phyloP scores from a whole-genome alignment of 129 eudicot genomes.

The Silybum marianum region DNA sequence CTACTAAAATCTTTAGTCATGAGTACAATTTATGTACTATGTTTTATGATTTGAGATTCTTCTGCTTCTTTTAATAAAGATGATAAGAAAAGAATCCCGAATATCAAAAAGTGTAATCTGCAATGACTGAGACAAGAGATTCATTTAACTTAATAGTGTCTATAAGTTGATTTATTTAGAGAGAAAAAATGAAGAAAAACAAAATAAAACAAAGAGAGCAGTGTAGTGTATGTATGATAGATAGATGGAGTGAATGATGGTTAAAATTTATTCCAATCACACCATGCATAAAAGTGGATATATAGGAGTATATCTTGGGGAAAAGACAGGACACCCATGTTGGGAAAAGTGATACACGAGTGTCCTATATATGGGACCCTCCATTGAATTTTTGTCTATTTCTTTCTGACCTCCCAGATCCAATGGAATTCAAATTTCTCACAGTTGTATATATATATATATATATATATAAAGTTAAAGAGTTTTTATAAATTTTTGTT shows the following conservation, averaged over 20 bases:
- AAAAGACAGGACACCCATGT: conserved; percentile 48
- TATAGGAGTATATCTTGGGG: conserved; percentile 34
- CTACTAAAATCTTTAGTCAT: conserved; percentile 23
- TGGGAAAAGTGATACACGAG: conserved; percentile 45
- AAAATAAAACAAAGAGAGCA: neutral
- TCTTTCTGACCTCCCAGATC: conserved; percentile 17
- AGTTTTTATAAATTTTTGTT: neutral
- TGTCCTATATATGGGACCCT: conserved; percentile 52
- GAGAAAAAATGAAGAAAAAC: neutral
- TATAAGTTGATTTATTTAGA: neutral
- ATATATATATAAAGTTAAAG: neutral
- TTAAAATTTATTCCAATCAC: conserved; percentile 38
- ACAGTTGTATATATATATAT: neutral
- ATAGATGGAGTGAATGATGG: conserved; percentile 24
- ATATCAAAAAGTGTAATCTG: conserved; percentile 9
- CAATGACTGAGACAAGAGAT: conserved; percentile 11
- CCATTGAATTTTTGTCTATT: conserved; percentile 54
- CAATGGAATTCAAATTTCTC: conserved; percentile 14
- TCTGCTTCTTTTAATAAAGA: conserved; percentile 20
- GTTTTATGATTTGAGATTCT: conserved; percentile 32
- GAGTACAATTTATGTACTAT: conserved; percentile 30
- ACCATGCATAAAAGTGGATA: conserved; percentile 45
- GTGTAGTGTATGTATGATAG: neutral
- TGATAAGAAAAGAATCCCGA: conserved; percentile 20
- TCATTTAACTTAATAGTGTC: conserved; percentile 8